Conservation (phyloP, 345 rosid genomes). For the Crucihimalaya himalaica region DNA sequence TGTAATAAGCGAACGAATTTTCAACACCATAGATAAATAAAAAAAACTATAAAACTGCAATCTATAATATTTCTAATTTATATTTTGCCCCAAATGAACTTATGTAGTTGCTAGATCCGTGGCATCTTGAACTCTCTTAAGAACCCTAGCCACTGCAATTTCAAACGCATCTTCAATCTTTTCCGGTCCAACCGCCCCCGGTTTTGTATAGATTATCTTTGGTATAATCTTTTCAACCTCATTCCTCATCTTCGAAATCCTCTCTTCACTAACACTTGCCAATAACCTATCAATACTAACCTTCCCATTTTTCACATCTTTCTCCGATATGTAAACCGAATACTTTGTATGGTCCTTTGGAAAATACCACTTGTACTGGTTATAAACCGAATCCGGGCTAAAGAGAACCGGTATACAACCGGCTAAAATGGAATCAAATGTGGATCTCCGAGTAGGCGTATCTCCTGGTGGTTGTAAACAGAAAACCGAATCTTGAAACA, state of each 20-base stretch:
- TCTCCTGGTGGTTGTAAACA: constrained; percentile 67
- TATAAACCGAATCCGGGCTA: constrained; percentile 46
- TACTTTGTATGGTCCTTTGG: constrained; percentile 47
- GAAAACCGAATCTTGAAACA: constrained; percentile 45
- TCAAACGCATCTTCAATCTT: constrained; percentile 49
- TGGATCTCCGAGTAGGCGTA: constrained; percentile 56
- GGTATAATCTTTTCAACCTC: constrained; percentile 53
- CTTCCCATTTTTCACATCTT: constrained; percentile 22
- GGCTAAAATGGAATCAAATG: constrained; percentile 55
- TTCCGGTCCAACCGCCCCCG: constrained; percentile 17
- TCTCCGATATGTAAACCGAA: constrained; percentile 44
- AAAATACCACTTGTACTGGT: constrained; percentile 55
- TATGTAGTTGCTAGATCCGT: background rate
- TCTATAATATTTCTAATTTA: background rate
- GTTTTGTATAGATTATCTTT: constrained; percentile 48
- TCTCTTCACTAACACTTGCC: constrained; percentile 15
- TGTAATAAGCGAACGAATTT: too few relatives aligned
- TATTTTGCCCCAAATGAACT: background rate
- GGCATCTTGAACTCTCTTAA: constrained; percentile 42
- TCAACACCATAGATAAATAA: background rate
- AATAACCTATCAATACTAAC: constrained; percentile 30
- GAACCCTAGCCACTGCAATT: constrained; percentile 41
- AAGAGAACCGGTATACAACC: constrained; percentile 65
- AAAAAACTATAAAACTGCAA: background rate
- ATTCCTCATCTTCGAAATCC: constrained; percentile 41